These are phyloP conservation scores for Blastocystis sp. DNA, from an alignment of 352 stramenopile genomes.

Conservation along the genomic window DNA sequence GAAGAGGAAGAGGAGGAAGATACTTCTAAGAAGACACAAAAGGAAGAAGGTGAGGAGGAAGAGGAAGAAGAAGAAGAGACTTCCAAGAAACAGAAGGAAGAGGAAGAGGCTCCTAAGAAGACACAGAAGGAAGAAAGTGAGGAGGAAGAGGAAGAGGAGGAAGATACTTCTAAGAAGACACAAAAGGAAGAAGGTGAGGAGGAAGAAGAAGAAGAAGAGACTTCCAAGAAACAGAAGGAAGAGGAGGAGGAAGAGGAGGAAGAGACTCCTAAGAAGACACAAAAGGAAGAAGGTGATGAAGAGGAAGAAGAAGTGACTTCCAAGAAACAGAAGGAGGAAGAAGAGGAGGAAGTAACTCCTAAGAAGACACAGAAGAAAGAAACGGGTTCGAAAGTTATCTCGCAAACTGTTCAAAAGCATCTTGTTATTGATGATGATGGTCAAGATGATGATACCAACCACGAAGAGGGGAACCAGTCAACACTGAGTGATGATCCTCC, in stretches of 20 bases:
- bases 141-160: neutral
- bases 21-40: neutral
- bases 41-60: neutral
- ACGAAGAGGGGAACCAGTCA: neutral
- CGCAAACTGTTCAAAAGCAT: neutral
- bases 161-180: neutral
- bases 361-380: too few relatives aligned
- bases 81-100: neutral
- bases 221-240: too few relatives aligned
- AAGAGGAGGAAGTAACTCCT: too few relatives aligned
- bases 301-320: too few relatives aligned
- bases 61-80: neutral
- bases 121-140: too few relatives aligned
- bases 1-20: conserved; percentile 3
- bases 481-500: neutral
- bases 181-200: neutral
- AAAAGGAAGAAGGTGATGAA: too few relatives aligned
- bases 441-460: neutral
- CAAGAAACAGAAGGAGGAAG: too few relatives aligned
- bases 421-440: neutral
- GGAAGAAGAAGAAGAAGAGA: too few relatives aligned
- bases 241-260: too few relatives aligned
- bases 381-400: neutral
- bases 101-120: neutral
- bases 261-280: too few relatives aligned